phyloP scores from a whole-genome alignment of 306 rosid species.

The Quercus gilva region DNA sequence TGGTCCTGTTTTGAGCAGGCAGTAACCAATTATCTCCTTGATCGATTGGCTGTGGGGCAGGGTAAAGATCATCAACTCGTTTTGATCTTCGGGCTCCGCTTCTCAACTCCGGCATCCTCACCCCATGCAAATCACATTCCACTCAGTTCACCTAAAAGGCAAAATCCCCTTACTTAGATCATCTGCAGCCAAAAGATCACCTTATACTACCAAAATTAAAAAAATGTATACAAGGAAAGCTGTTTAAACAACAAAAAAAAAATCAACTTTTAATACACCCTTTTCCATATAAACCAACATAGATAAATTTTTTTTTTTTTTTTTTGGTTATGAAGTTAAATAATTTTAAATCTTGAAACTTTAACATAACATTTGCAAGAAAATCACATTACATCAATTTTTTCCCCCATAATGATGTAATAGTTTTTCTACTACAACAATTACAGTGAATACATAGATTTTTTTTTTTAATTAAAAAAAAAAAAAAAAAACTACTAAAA shows the following conservation, averaged over 20 bases:
- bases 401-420: neutral
- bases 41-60: slow-evolving; percentile 62
- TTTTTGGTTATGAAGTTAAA: too few species aligned
- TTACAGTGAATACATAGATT: neutral
- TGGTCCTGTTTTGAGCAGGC: slow-evolving; percentile 64
- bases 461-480: neutral
- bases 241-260: slow-evolving; percentile 6
- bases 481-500: neutral
- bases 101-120: slow-evolving; percentile 99
- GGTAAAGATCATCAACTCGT: slow-evolving; percentile 91
- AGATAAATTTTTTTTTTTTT: neutral
- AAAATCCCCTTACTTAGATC: neutral
- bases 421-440: neutral
- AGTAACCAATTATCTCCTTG: slow-evolving; percentile 67
- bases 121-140: slow-evolving; percentile 94
- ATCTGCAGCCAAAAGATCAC: slow-evolving; percentile 37
- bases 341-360: too few species aligned
- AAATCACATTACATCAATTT: neutral
- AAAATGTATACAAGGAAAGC: neutral
- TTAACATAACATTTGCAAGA: neutral
- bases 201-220: neutral
- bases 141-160: slow-evolving; percentile 23
- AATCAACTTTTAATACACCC: neutral
- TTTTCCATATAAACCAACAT: neutral
- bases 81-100: slow-evolving; percentile 97